A percentile compares a stretch with the other conserved stretches of the same genome.
These are phyloP conservation scores for Imleria badia DNA, from an alignment of 768 basidiomycete species.

Conservation along the genomic window DNA sequence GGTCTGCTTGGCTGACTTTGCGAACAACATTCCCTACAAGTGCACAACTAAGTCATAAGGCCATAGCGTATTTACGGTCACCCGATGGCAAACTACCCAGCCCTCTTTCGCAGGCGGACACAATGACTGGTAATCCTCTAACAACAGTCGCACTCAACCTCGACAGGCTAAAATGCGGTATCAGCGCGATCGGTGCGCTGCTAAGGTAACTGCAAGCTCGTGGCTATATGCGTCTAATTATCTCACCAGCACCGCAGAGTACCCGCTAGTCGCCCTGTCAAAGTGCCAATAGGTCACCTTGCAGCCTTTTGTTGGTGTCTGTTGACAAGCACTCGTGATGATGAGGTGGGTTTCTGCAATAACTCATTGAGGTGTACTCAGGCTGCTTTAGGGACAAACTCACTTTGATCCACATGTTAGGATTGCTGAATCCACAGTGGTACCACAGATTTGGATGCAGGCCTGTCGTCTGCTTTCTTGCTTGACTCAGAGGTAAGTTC, in stretches of 20 bases:
- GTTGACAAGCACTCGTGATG: constrained; percentile 46
- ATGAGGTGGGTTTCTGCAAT: constrained; percentile 34
- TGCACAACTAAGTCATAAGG: constrained; percentile 31
- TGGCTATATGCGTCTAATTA: background rate
- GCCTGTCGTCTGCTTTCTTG: constrained; percentile 52
- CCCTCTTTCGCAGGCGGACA: constrained; percentile 12
- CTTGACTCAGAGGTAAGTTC: constrained; percentile 49
- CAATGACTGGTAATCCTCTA: constrained; percentile 45
- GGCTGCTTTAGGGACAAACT: constrained; percentile 41
- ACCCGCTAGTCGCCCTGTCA: constrained; percentile 57
- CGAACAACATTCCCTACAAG: constrained; percentile 55
- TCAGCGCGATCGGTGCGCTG: constrained; percentile 51
- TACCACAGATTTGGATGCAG: constrained; percentile 49
- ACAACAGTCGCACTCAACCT: constrained; percentile 53
- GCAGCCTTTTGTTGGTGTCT: constrained; percentile 53
- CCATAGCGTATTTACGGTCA: background rate
- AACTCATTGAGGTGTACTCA: constrained; percentile 5
- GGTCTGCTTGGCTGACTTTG: constrained; percentile 56
- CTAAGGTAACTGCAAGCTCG: constrained; percentile 42
- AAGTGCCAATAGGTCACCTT: constrained; percentile 65
- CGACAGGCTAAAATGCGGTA: constrained; percentile 58
- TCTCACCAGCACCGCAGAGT: constrained; percentile 39
- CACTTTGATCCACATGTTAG: constrained; percentile 51
- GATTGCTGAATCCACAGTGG: constrained; percentile 49
- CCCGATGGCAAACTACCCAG: constrained; percentile 10